Percentiles rank a stretch among this genome's conserved stretches.
Conservation (phyloP, 495 filamentous ascomycete species). For the Penicillium alfredii region DNA sequence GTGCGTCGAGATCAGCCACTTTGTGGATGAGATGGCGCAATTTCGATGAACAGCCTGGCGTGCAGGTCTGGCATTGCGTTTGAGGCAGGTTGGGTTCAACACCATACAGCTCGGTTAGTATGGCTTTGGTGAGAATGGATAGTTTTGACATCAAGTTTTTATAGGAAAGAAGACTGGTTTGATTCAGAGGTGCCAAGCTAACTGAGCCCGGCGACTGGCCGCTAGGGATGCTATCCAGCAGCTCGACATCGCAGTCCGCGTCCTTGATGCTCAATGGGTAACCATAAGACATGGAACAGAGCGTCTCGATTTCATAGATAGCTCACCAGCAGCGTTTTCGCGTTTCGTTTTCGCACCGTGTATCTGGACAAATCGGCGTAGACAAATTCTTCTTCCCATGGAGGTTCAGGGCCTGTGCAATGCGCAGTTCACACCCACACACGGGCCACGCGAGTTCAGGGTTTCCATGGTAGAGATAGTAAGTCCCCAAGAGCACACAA, state of each 20-base stretch:
- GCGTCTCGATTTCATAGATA: slow-evolving; percentile 37
- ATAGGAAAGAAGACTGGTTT: slow-evolving; percentile 21
- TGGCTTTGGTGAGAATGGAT: slow-evolving; percentile 18
- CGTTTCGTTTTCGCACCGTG: slow-evolving; percentile 18
- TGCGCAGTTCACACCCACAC: slow-evolving; percentile 31
- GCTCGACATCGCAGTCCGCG: slow-evolving; percentile 30
- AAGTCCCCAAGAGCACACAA: slow-evolving; percentile 31
- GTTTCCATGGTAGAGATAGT: slow-evolving; percentile 32
- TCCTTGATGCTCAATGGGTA: slow-evolving; percentile 30
- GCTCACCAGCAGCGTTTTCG: slow-evolving; percentile 39
- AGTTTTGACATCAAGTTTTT: slow-evolving; percentile 30
- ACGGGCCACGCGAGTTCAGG: slow-evolving; percentile 33
- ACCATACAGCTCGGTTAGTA: slow-evolving; percentile 23
- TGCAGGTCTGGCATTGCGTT: neutral
- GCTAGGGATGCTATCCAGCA: slow-evolving; percentile 17
- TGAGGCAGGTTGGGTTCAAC: slow-evolving; percentile 1
- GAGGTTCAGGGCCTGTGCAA: slow-evolving; percentile 31
- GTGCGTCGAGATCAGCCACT: slow-evolving; percentile 4
- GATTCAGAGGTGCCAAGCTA: slow-evolving; percentile 5
- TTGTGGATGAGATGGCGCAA: slow-evolving; percentile 9
- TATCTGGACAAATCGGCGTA: neutral
- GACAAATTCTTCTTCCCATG: slow-evolving; percentile 24
- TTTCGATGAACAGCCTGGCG: neutral
- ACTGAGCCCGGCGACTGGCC: slow-evolving; percentile 9
- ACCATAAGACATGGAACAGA: slow-evolving; percentile 35